Percentiles rank a stretch among this genome's conserved stretches.
These are phyloP conservation scores for Rhodamnia rubescens DNA, from an alignment of 345 rosid species.

Conservation along the genomic window DNA sequence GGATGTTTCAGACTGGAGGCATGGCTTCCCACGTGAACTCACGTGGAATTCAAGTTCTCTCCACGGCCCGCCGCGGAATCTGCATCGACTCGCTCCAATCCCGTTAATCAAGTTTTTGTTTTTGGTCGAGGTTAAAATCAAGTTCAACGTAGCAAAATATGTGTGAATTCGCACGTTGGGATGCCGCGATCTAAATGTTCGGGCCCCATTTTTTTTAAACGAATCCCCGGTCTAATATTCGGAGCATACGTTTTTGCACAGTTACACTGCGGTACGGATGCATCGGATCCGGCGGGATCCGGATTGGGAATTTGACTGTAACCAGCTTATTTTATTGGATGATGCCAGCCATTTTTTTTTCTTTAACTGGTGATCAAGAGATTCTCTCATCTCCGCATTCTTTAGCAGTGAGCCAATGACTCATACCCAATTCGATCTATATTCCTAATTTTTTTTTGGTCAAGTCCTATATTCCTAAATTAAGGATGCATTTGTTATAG, in stretches of 20 bases:
- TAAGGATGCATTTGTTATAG: no score
- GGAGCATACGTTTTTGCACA: not conserved
- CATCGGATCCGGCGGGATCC: not conserved
- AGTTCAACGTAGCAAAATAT: not conserved
- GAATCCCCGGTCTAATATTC: not conserved
- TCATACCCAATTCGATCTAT: no score
- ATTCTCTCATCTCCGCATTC: not conserved
- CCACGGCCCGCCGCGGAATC: not conserved
- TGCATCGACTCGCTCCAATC: not conserved
- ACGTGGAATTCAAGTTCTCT: not conserved
- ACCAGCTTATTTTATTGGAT: not conserved
- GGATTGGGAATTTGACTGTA: not conserved
- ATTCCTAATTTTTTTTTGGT: no score
- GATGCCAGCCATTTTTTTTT: not conserved
- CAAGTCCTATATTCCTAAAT: no score
- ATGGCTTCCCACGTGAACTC: not conserved
- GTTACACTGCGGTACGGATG: not conserved
- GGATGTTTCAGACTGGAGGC: not conserved
- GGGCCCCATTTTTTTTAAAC: not conserved
- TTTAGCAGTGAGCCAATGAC: not conserved
- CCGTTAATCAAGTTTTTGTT: fast-evolving
- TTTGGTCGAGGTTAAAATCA: fast-evolving
- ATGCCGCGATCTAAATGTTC: not conserved
- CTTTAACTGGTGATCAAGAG: not conserved
- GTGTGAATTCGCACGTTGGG: not conserved